These are phyloP conservation scores for Mollisiaceae sp. DNA, from an alignment of 2,329 filamentous ascomycete genomes.

Conservation along the genomic window DNA sequence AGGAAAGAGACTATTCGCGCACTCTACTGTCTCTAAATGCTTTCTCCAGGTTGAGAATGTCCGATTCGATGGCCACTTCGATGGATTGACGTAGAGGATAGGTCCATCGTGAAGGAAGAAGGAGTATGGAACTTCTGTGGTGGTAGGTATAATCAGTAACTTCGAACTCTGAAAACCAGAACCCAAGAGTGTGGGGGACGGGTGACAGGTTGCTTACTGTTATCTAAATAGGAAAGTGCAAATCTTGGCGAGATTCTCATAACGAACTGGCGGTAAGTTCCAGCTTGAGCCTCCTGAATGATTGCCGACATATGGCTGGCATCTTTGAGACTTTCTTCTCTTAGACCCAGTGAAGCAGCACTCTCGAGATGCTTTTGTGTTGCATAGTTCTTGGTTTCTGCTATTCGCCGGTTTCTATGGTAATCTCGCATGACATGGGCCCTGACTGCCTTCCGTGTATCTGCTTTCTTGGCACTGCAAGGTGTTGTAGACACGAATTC, in stretches of 20 bases:
- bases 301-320: background rate
- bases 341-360: background rate
- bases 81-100: background rate
- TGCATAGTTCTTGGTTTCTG: background rate
- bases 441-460: background rate
- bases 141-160: background rate
- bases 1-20: conserved; percentile 4
- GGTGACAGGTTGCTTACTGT: conserved; percentile 2
- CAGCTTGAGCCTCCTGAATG: too few relatives aligned
- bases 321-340: background rate
- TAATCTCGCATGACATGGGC: conserved; percentile 6
- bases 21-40: background rate
- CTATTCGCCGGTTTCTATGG: background rate
- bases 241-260: background rate
- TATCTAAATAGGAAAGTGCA: conserved; percentile 10
- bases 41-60: conserved; percentile 11
- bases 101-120: conserved; percentile 4
- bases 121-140: conserved; percentile 7
- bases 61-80: conserved; percentile 11
- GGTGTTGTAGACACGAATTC: background rate
- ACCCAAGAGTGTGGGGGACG: background rate
- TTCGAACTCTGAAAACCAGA: background rate
- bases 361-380: background rate
- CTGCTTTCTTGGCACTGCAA: background rate
- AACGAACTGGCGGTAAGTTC: too few relatives aligned